A percentile compares a stretch with the other conserved stretches of the same genome.
phyloP scores from a whole-genome alignment of 202 grass and related monocot species.

The Saccharum hybrid region DNA sequence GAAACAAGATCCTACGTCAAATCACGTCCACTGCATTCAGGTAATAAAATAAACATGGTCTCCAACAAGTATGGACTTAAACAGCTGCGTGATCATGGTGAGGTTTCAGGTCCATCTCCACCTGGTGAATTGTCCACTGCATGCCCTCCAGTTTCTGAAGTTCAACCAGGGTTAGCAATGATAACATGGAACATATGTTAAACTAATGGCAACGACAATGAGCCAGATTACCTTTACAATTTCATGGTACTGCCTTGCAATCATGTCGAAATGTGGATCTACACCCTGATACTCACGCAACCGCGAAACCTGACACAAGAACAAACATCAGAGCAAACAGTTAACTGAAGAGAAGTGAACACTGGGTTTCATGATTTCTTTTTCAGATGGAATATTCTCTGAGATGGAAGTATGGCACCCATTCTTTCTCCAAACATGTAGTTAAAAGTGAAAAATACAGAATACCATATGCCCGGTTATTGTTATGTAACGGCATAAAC shows the following conservation, averaged over 20 bases:
- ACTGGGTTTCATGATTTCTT: neutral
- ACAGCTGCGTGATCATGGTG: conserved; percentile 45
- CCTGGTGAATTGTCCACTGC: conserved; percentile 99
- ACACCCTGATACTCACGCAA: conserved; percentile 97
- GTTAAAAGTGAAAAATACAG: conserved; percentile 1
- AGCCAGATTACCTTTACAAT: conserved; percentile 76
- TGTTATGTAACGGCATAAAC: neutral
- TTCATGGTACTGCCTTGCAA: conserved; percentile 94
- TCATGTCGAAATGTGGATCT: conserved; percentile 93
- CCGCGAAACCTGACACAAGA: conserved; percentile 73
- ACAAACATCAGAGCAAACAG: conserved; percentile 32
- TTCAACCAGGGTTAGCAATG: conserved; percentile 30
- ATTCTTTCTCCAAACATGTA: conserved; percentile 25
- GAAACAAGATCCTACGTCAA: neutral
- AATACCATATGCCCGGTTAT: neutral
- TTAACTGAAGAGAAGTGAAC: neutral
- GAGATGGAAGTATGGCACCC: neutral
- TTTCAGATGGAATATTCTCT: neutral
- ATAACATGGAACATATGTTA: neutral
- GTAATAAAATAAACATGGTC: neutral
- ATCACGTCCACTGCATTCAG: neutral
- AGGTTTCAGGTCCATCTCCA: conserved; percentile 93
- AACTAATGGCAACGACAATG: neutral
- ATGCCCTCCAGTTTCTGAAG: conserved; percentile 92
- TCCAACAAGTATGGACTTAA: neutral